Conservation (phyloP, 306 rosid genomes). For the Castanea crenata region DNA sequence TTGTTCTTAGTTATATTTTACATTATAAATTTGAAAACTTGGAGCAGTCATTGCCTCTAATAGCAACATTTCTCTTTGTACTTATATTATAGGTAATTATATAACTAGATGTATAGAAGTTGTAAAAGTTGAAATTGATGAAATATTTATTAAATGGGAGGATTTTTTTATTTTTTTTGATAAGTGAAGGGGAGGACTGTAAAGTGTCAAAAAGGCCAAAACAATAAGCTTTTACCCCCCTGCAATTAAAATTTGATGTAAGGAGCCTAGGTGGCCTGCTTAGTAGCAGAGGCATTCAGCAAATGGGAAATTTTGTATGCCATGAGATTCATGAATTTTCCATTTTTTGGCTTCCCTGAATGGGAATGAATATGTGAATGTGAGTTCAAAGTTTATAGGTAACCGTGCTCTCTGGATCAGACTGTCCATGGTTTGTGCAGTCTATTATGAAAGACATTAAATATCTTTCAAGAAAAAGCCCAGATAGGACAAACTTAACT, state of each 20-base stretch:
- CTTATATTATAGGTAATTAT: not conserved
- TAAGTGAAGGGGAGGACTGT: not conserved
- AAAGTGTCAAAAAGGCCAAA: not conserved
- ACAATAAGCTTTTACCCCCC: not conserved
- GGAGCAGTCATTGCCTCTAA: not conserved
- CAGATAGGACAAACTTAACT: slow-evolving; percentile 9
- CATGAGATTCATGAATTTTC: not conserved
- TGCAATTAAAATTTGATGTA: not conserved
- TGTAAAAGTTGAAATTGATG: not conserved
- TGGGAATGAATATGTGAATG: not conserved
- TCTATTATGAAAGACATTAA: not conserved
- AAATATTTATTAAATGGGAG: not conserved
- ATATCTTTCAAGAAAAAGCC: not conserved
- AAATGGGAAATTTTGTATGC: not conserved
- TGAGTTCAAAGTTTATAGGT: not conserved
- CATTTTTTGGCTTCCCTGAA: not conserved
- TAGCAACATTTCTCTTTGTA: not conserved
- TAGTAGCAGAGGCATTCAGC: too few relatives aligned
- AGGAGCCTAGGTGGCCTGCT: too few relatives aligned
- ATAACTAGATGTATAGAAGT: not conserved
- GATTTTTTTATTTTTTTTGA: too few relatives aligned
- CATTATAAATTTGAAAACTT: not conserved
- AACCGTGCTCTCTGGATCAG: not conserved
- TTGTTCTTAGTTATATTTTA: slow-evolving; percentile 22
- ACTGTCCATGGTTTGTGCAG: not conserved